Evolutionary conservation across 495 filamentous ascomycete genomes (phyloP).

Genomic region (Penicilliopsis zonata): DNA sequence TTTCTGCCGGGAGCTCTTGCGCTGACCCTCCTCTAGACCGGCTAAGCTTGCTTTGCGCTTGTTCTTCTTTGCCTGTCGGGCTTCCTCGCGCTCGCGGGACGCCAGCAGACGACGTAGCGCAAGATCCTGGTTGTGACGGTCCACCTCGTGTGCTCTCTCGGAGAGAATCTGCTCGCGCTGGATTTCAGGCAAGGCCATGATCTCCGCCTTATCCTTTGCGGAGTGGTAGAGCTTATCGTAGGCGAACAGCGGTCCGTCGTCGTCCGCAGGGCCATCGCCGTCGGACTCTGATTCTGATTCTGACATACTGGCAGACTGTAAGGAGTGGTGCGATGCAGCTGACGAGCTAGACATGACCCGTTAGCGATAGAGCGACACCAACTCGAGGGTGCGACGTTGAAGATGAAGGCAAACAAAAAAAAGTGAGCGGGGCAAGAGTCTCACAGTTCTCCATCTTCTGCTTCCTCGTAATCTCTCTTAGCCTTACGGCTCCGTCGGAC

Average conservation of each 20-base stretch:
- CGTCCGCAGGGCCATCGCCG: conserved; percentile 35
- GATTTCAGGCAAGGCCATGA: conserved; percentile 81
- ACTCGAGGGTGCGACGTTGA: too few species aligned
- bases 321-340: conserved; percentile 57
- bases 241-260: conserved; percentile 62
- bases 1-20: conserved; percentile 75
- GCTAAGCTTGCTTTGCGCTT: conserved; percentile 72
- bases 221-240: conserved; percentile 80
- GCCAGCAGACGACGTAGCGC: conserved; percentile 72
- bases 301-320: conserved; percentile 77
- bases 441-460: conserved; percentile 78
- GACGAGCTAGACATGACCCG: conserved; percentile 47
- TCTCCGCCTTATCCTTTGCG: conserved; percentile 64
- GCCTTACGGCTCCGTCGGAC: conserved; percentile 30
- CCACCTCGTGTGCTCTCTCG: conserved; percentile 70
- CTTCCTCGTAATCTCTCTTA: conserved; percentile 47
- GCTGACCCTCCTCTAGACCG: conserved; percentile 57
- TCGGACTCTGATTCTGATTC: conserved; percentile 65
- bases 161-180: conserved; percentile 83
- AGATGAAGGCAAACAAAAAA: conserved; percentile 1
- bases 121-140: conserved; percentile 68
- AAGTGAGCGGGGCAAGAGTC: conserved; percentile 19
- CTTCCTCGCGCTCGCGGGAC: conserved; percentile 50
- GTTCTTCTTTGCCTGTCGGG: conserved; percentile 47
- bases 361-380: too few species aligned